Conservation (phyloP, 2,329 filamentous ascomycete species). For the Emmonsiellopsis sp. region DNA sequence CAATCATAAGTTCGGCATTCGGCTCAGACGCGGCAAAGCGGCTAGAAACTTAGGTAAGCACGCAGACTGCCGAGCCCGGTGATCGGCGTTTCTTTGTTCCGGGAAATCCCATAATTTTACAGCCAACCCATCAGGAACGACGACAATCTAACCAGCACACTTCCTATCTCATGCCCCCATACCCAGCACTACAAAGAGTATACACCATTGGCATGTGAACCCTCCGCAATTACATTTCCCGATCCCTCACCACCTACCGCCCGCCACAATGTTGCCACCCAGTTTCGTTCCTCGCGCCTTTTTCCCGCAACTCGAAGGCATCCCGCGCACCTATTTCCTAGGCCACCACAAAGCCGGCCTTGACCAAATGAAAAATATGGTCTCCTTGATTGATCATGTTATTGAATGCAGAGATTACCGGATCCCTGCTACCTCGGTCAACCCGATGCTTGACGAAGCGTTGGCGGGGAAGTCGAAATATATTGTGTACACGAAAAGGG, state of each 20-base stretch:
- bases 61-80: too few species aligned
- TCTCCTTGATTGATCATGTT: slow-evolving; percentile 75
- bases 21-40: too few species aligned
- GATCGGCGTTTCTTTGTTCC: too few species aligned
- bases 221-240: too few species aligned
- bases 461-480: slow-evolving; percentile 65
- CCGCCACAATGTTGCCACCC: slow-evolving; percentile 10
- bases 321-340: slow-evolving; percentile 86
- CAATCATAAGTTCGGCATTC: too few species aligned
- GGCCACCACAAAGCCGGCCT: slow-evolving; percentile 84
- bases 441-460: slow-evolving; percentile 75
- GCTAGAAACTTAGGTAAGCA: too few species aligned
- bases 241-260: too few species aligned
- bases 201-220: neutral
- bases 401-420: slow-evolving; percentile 93
- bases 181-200: neutral
- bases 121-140: too few species aligned
- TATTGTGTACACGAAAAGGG: slow-evolving; percentile 84
- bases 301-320: slow-evolving; percentile 65
- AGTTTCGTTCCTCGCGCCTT: slow-evolving; percentile 62
- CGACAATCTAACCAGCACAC: too few species aligned
- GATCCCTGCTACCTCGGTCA: slow-evolving; percentile 79
- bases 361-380: slow-evolving; percentile 68
- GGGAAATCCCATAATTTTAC: too few species aligned
- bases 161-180: too few species aligned